These are phyloP conservation scores for Cytospora mali DNA, from an alignment of 2,329 filamentous ascomycete species.

Conservation along the genomic window DNA sequence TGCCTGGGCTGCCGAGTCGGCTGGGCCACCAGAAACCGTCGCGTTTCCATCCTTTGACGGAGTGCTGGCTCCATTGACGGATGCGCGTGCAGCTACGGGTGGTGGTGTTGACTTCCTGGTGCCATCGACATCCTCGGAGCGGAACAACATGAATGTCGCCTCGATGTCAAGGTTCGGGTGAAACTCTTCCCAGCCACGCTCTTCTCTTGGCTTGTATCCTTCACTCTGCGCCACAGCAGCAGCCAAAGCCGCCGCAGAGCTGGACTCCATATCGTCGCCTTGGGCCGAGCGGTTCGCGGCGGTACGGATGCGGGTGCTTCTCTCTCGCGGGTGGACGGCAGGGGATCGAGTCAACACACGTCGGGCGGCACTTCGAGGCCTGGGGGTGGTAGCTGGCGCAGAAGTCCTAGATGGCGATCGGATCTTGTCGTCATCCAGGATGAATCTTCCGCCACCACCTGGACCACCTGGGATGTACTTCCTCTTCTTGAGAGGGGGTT, in stretches of 20 bases:
- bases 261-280: constrained; percentile 70
- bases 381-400: constrained; percentile 54
- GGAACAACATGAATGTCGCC: constrained; percentile 74
- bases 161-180: constrained; percentile 95
- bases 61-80: constrained; percentile 45
- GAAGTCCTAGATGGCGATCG: constrained; percentile 57
- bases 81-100: constrained; percentile 9
- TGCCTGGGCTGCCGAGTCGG: constrained; percentile 45
- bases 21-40: constrained; percentile 35
- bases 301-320: constrained; percentile 58
- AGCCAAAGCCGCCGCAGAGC: constrained; percentile 85
- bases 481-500: constrained; percentile 70
- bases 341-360: constrained; percentile 51
- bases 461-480: constrained; percentile 86
- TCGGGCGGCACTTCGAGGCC: constrained; percentile 53
- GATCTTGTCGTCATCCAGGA: constrained; percentile 67
- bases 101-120: constrained; percentile 54
- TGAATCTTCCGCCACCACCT: constrained; percentile 81
- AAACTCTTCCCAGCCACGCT: constrained; percentile 96
- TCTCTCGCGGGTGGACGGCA: constrained; percentile 56
- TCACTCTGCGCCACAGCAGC: constrained; percentile 88
- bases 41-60: constrained; percentile 51
- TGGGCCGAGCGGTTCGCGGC: constrained; percentile 51
- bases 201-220: constrained; percentile 95
- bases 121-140: constrained; percentile 83